phyloP scores from a whole-genome alignment of 768 basidiomycete genomes.

The Tricholomella constricta region DNA sequence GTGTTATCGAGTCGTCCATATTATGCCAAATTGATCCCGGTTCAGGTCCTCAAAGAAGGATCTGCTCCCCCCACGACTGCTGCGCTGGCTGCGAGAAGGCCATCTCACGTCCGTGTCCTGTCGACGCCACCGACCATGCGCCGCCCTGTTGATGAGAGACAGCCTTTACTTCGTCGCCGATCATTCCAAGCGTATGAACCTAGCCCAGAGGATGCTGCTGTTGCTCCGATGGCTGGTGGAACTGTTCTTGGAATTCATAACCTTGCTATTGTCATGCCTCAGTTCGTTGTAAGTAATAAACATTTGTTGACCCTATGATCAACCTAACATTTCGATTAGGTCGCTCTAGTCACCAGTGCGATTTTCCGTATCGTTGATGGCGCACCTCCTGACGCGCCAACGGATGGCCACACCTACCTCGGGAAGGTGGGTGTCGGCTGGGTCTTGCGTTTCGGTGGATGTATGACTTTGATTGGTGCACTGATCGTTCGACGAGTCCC shows the following conservation, averaged over 20 bases:
- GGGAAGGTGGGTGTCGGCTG: slow-evolving; percentile 92
- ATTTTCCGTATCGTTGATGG: slow-evolving; percentile 86
- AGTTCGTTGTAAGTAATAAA: slow-evolving; percentile 73
- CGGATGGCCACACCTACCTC: slow-evolving; percentile 58
- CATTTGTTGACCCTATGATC: slow-evolving; percentile 7
- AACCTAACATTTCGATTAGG: slow-evolving; percentile 43
- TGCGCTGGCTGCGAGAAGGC: slow-evolving; percentile 34
- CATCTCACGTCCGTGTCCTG: slow-evolving; percentile 53
- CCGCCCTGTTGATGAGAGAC: slow-evolving; percentile 45
- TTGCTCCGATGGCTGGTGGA: slow-evolving; percentile 72
- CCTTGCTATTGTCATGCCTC: slow-evolving; percentile 92
- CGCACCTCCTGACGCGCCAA: slow-evolving; percentile 37
- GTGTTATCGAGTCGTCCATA: slow-evolving; percentile 17
- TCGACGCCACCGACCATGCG: slow-evolving; percentile 47
- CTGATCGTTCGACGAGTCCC: slow-evolving; percentile 79
- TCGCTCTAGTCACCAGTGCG: slow-evolving; percentile 80
- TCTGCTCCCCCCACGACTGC: slow-evolving; percentile 34
- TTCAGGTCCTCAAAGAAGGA: slow-evolving; percentile 75
- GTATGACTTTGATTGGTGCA: slow-evolving; percentile 85
- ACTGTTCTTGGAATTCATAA: slow-evolving; percentile 96
- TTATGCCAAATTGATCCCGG: background rate
- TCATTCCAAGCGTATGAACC: slow-evolving; percentile 54
- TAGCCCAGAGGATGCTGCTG: slow-evolving; percentile 34
- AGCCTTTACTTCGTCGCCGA: slow-evolving; percentile 62
- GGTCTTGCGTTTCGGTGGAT: slow-evolving; percentile 90